Percentiles rank a stretch among this genome's conserved stretches.
These are phyloP conservation scores for Colletotrichum liaoningense DNA, from an alignment of 2,329 filamentous ascomycete genomes.

Conservation along the genomic window DNA sequence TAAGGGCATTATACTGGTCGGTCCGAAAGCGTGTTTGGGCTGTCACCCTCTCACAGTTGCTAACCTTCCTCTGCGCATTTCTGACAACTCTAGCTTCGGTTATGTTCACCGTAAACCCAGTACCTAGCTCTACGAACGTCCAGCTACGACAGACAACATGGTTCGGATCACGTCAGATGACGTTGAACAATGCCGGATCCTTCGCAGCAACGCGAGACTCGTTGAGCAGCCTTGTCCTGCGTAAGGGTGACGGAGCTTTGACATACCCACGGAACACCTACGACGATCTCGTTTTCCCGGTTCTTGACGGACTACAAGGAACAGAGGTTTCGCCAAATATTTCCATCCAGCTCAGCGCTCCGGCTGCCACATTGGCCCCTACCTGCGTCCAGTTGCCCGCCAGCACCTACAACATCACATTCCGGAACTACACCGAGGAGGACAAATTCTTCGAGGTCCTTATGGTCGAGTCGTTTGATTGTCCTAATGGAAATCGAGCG, in stretches of 20 bases:
- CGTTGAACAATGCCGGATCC: neutral
- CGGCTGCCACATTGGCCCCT: neutral
- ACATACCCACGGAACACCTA: neutral
- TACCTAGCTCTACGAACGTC: neutral
- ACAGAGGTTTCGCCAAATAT: neutral
- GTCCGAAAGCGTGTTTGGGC: neutral
- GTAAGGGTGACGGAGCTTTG: neutral
- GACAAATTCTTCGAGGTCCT: neutral
- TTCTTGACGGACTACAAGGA: neutral
- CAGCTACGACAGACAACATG: constrained; percentile 4
- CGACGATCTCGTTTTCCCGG: neutral
- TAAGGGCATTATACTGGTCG: neutral
- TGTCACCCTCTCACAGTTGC: neutral
- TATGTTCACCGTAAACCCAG: constrained; percentile 1
- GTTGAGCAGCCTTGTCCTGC: neutral
- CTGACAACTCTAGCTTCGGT: constrained; percentile 8
- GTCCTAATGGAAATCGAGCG: neutral
- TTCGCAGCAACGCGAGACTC: neutral
- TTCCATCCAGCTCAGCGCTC: neutral
- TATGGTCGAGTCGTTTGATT: neutral
- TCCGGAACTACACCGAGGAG: neutral
- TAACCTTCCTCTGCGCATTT: neutral
- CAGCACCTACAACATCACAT: neutral
- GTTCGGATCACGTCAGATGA: neutral
- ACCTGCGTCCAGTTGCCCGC: neutral